Conservation (phyloP, 2,329 filamentous ascomycete genomes). For the Talaromyces sp. region DNA sequence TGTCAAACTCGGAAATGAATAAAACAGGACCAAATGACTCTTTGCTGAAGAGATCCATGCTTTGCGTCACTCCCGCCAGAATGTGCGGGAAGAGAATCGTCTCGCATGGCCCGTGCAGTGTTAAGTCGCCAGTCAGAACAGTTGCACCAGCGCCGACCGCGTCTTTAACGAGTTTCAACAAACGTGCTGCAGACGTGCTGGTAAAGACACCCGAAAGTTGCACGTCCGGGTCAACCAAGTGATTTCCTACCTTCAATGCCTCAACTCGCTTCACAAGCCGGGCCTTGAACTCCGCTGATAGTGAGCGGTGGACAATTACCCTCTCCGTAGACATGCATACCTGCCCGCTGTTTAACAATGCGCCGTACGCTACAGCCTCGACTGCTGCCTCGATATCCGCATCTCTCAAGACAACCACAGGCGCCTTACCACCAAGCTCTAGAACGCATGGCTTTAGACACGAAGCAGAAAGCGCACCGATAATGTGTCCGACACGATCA, state of each 20-base stretch:
- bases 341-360: conserved; percentile 13
- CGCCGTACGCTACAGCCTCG: conserved; percentile 13
- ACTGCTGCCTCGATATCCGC: conserved; percentile 16
- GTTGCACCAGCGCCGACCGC: conserved; percentile 9
- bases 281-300: conserved; percentile 11
- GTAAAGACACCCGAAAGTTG: conserved; percentile 15
- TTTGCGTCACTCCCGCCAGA: conserved; percentile 3
- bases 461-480: conserved; percentile 11
- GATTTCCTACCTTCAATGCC: conserved; percentile 13
- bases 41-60: conserved; percentile 11
- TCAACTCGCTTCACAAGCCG: conserved; percentile 5
- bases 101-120: conserved; percentile 3
- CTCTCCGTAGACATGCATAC: conserved; percentile 19
- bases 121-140: conserved; percentile 9
- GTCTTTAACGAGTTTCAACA: conserved; percentile 8
- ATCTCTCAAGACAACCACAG: conserved; percentile 15
- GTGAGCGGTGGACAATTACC: conserved; percentile 8
- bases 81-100: conserved; percentile 4
- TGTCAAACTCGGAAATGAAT: conserved; percentile 7
- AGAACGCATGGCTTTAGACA: conserved; percentile 16
- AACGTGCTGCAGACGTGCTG: conserved; percentile 9
- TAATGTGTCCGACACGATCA: conserved; percentile 13
- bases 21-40: conserved; percentile 12
- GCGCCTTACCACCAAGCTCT: conserved; percentile 19
- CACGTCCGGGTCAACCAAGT: conserved; percentile 15